phyloP scores from a whole-genome alignment of 2,329 filamentous ascomycete species.

The Pseudocercospora macadamiae region DNA sequence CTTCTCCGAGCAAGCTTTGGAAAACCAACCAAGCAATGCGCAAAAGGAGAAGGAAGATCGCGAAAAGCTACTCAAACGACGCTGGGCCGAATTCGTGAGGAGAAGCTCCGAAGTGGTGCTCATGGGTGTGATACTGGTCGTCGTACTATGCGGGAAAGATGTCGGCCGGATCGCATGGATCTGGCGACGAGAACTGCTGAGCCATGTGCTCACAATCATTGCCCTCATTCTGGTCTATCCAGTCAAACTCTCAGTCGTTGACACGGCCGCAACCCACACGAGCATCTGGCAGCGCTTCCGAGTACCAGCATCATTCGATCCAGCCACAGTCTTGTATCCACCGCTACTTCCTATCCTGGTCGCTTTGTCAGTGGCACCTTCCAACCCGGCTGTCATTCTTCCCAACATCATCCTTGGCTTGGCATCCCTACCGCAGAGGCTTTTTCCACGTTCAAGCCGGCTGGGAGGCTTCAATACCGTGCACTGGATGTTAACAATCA shows the following conservation, averaged over 20 bases:
- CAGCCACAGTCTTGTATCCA: slow-evolving; percentile 88
- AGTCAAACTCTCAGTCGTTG: slow-evolving; percentile 40
- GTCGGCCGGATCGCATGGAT: slow-evolving; percentile 35
- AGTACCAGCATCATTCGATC: slow-evolving; percentile 81
- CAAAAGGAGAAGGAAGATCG: slow-evolving; percentile 48
- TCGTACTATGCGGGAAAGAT: slow-evolving; percentile 46
- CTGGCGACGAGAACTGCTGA: slow-evolving; percentile 44
- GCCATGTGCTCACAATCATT: slow-evolving; percentile 39
- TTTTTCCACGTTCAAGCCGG: slow-evolving; percentile 68
- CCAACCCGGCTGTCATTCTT: slow-evolving; percentile 65
- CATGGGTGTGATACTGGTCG: slow-evolving; percentile 55
- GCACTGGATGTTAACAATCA: slow-evolving; percentile 78
- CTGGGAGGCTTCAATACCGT: slow-evolving; percentile 63
- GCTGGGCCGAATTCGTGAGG: slow-evolving; percentile 86
- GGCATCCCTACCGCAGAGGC: slow-evolving; percentile 70
- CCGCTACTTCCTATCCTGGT: slow-evolving; percentile 74
- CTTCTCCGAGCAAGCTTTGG: slow-evolving; percentile 35
- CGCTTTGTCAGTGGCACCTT: slow-evolving; percentile 70
- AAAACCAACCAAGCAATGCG: slow-evolving; percentile 40
- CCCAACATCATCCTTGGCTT: slow-evolving; percentile 83
- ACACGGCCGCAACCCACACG: slow-evolving; percentile 32
- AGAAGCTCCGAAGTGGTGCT: slow-evolving; percentile 59
- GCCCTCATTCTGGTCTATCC: slow-evolving; percentile 38
- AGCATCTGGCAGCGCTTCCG: slow-evolving; percentile 53
- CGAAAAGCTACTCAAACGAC: slow-evolving; percentile 73